phyloP scores from a whole-genome alignment of 768 basidiomycete species.

The Kockovaella imperatae region DNA sequence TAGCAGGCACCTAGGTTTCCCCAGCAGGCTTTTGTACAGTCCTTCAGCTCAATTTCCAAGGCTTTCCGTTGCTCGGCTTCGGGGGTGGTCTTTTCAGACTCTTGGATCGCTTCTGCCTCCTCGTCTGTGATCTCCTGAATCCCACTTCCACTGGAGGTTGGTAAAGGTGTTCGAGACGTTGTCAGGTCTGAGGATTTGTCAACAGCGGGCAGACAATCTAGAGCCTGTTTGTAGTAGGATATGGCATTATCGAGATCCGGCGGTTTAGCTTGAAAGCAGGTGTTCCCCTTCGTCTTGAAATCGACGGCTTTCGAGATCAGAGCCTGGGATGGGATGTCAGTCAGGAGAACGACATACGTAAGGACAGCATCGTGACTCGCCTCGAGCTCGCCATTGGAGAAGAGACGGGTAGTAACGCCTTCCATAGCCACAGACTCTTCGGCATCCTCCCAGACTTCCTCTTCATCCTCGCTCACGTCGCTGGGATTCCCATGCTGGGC shows the following conservation, averaged over 20 bases:
- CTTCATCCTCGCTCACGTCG: conserved; percentile 10
- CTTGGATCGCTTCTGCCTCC: conserved; percentile 29
- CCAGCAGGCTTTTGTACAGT: conserved; percentile 63
- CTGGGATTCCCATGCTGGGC: background rate
- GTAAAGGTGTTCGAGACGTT: background rate
- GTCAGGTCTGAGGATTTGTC: background rate
- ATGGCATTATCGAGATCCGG: conserved; percentile 64
- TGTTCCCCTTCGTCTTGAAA: conserved; percentile 69
- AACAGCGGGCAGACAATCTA: conserved; percentile 55
- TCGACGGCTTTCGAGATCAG: conserved; percentile 53
- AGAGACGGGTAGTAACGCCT: background rate
- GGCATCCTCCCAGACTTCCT: conserved; percentile 24
- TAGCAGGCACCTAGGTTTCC: conserved; percentile 86
- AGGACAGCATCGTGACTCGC: conserved; percentile 6
- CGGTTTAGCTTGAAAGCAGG: conserved; percentile 54
- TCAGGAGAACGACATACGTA: background rate
- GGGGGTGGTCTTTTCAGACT: conserved; percentile 18
- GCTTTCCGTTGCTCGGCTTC: conserved; percentile 15
- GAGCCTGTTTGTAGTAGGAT: conserved; percentile 59
- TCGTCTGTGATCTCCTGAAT: conserved; percentile 42
- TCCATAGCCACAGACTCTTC: conserved; percentile 10
- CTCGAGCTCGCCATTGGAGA: conserved; percentile 1
- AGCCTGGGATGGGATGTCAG: conserved; percentile 42
- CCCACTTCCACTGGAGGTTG: conserved; percentile 14
- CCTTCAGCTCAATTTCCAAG: conserved; percentile 51